Conservation (phyloP, 2,329 filamentous ascomycete genomes). For the Paecilomyces niveus region DNA sequence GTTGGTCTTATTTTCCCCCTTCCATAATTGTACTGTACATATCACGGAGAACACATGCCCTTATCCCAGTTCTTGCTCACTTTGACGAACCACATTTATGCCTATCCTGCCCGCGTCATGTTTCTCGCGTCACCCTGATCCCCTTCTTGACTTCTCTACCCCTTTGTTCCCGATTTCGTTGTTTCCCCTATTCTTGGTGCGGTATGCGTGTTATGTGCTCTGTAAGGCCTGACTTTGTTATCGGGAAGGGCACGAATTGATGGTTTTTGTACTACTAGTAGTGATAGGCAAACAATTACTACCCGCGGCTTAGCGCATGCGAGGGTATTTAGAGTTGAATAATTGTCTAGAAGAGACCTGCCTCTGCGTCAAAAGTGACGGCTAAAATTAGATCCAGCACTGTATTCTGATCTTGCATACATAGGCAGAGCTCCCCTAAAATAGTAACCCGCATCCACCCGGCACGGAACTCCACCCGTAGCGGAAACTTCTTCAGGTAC, state of each 20-base stretch:
- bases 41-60: background rate
- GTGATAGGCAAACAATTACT: background rate
- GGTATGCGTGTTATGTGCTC: background rate
- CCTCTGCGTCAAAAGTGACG: background rate
- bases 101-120: background rate
- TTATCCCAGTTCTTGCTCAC: background rate
- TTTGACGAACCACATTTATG: background rate
- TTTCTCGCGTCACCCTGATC: background rate
- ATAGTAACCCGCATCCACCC: too few relatives aligned
- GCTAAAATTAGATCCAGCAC: background rate
- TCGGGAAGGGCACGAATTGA: background rate
- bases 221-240: background rate
- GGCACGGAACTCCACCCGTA: too few relatives aligned
- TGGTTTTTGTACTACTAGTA: background rate
- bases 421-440: too few relatives aligned
- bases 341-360: background rate
- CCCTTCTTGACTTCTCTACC: background rate
- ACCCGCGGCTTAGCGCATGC: background rate
- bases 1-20: background rate
- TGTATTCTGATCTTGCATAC: background rate
- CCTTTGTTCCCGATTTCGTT: background rate
- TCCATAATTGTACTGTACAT: background rate
- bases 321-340: background rate
- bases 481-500: too few relatives aligned
- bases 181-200: background rate